A percentile compares a stretch with the other conserved stretches of the same genome.
Conservation (phyloP, 2,329 filamentous ascomycete species). For the Phyllosticta citriasiana region DNA sequence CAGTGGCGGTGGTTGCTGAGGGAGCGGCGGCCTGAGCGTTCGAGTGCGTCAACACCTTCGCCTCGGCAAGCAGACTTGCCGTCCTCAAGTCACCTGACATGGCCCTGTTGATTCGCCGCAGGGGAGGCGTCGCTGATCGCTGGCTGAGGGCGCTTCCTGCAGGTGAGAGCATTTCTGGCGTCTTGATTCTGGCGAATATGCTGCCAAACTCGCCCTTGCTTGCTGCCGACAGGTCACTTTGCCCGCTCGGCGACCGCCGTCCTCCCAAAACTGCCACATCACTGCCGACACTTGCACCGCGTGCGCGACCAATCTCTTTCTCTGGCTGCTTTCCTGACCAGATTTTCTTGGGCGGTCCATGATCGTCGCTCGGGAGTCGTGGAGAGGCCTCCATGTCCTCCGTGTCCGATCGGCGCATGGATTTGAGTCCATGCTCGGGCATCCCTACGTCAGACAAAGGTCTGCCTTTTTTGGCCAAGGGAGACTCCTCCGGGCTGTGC, state of each 20-base stretch:
- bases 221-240: constrained; percentile 34
- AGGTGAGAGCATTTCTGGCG: constrained; percentile 44
- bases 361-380: constrained; percentile 26
- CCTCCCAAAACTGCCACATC: constrained; percentile 21
- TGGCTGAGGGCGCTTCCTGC: constrained; percentile 48
- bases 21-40: constrained; percentile 17
- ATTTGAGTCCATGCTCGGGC: constrained; percentile 33
- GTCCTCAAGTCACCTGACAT: constrained; percentile 69
- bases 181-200: constrained; percentile 30
- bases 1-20: constrained; percentile 27
- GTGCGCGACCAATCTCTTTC: neutral
- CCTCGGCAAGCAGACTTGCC: constrained; percentile 50
- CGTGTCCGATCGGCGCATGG: constrained; percentile 19
- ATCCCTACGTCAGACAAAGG: constrained; percentile 32
- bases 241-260: constrained; percentile 28
- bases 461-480: constrained; percentile 32
- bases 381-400: neutral
- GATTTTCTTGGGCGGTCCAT: constrained; percentile 10
- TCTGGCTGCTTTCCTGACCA: neutral
- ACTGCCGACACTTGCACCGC: neutral
- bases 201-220: constrained; percentile 10
- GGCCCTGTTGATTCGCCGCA: constrained; percentile 57
- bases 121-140: constrained; percentile 53
- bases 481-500: constrained; percentile 34
- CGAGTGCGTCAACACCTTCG: constrained; percentile 15